Conservation (phyloP, 2,329 filamentous ascomycete genomes). For the Pseudocercospora vitis region DNA sequence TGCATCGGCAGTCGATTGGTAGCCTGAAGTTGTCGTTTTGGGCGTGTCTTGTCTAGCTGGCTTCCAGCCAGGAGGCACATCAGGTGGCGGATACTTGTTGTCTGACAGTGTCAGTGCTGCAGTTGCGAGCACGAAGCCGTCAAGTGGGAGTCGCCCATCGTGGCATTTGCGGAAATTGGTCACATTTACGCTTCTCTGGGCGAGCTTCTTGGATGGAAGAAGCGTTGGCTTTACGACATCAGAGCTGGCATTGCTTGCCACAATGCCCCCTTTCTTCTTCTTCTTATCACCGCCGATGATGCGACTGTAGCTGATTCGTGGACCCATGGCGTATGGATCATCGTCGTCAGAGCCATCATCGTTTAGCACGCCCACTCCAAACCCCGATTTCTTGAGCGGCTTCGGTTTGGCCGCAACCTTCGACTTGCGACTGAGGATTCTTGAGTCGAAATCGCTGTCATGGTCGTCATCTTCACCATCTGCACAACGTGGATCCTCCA, state of each 20-base stretch:
- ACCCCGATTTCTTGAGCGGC: conserved; percentile 64
- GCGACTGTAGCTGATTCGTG: conserved; percentile 82
- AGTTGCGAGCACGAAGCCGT: conserved; percentile 73
- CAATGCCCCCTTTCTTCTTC: conserved; percentile 59
- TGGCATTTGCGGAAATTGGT: conserved; percentile 68
- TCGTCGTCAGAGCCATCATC: conserved; percentile 95
- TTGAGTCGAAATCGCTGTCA: conserved; percentile 33
- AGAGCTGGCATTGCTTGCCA: conserved; percentile 28
- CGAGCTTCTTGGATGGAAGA: conserved; percentile 68
- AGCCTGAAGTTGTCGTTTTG: conserved; percentile 36
- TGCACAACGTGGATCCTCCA: conserved; percentile 42
- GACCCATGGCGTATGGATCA: conserved; percentile 88
- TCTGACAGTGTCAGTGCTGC: conserved; percentile 44
- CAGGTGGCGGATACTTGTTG: conserved; percentile 62
- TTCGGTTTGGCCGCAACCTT: conserved; percentile 41
- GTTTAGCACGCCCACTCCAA: conserved; percentile 86
- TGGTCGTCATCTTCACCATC: conserved; percentile 37
- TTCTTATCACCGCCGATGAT: conserved; percentile 79
- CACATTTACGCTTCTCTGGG: conserved; percentile 34
- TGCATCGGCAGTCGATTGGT: conserved; percentile 71
- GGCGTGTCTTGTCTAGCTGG: conserved; percentile 51
- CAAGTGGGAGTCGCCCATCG: conserved; percentile 76
- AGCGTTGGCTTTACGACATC: conserved; percentile 57
- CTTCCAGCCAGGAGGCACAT: conserved; percentile 73
- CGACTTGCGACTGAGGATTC: conserved; percentile 35